Evolutionary conservation across 2,329 filamentous ascomycete genomes (phyloP), one percentile per base, ranked within the genome.

Genomic region (Penicillium aurantiogriseum): DNA sequence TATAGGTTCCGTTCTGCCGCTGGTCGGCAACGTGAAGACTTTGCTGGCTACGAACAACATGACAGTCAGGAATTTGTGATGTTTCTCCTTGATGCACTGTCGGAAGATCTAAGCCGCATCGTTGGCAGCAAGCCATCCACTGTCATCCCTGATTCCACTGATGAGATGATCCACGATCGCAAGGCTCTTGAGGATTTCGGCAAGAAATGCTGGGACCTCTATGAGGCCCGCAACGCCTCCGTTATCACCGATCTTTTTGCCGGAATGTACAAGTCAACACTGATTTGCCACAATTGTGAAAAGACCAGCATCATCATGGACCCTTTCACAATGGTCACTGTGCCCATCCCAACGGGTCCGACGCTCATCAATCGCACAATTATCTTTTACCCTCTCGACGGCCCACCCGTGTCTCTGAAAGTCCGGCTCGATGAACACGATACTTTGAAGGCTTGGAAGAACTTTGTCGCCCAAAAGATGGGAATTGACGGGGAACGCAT

Each of bases 221-320:
- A 96, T 63, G 90, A 91, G 70, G 88, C 88, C 62, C 88, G 94
- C 51, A 96, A 99, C 65, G 92, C 97, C 70, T 97, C 94, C 0
- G 89, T 97, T 40, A 90, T 97, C 64, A 93, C 91, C 56, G 94
- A 99, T 71, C 82, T 99, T 11, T 99, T 99, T 74, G 95, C 91
- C 23, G 94, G 94, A 62, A 91, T 97, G 83, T 99, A 97, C 83
- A 97, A 97, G 78, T 97, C 95, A 44, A 97, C 93, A 0, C 84
- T 99, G 62, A 88, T 94, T 62, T 99, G 94, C 70, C 94, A 94
- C 0, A 84, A 83, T 8, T 99, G 94, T 73, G 84, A 88, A 66
- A 99, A 97, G 77, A 89, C 97, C 75, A 97, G 92, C 83, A 96
- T 99, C 67, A 97, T 94, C 0, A 99, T 99, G 70, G 94, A 99